These are phyloP conservation scores for Tephrocybe sp. DNA, from an alignment of 768 basidiomycete species.

Conservation along the genomic window DNA sequence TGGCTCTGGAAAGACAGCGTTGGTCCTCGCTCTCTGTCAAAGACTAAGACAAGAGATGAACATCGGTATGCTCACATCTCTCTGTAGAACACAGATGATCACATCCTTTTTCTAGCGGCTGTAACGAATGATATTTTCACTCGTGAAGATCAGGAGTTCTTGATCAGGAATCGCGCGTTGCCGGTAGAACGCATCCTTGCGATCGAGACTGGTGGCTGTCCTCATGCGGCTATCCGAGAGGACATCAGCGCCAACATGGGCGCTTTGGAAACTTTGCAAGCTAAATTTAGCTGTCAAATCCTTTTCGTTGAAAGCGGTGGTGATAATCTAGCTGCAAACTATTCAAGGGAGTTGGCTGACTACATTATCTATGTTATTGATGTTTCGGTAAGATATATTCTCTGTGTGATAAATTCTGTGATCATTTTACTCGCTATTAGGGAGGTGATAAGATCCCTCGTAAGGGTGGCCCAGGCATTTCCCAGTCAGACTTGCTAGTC, in stretches of 20 bases:
- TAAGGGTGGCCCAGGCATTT: constrained; percentile 97
- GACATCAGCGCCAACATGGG: constrained; percentile 98
- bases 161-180: constrained; percentile 90
- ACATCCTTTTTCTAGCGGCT: constrained; percentile 52
- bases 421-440: constrained; percentile 28
- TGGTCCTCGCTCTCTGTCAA: constrained; percentile 88
- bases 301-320: constrained; percentile 96
- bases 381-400: constrained; percentile 55
- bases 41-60: constrained; percentile 81
- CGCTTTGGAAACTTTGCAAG: constrained; percentile 91
- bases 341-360: constrained; percentile 93
- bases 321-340: constrained; percentile 96
- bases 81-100: constrained; percentile 1
- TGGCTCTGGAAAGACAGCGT: constrained; percentile 96
- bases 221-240: constrained; percentile 97
- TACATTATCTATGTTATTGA: constrained; percentile 96
- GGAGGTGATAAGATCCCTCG: constrained; percentile 98
- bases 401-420: constrained; percentile 2
- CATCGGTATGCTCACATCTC: constrained; percentile 59
- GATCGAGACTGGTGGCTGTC: constrained; percentile 97
- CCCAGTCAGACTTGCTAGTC: constrained; percentile 90
- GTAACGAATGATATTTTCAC: constrained; percentile 99
- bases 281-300: constrained; percentile 84
- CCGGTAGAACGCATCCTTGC: constrained; percentile 84
- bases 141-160: constrained; percentile 94